These are phyloP conservation scores for Beauveria varroae DNA, from an alignment of 2,329 filamentous ascomycete genomes.

Conservation along the genomic window DNA sequence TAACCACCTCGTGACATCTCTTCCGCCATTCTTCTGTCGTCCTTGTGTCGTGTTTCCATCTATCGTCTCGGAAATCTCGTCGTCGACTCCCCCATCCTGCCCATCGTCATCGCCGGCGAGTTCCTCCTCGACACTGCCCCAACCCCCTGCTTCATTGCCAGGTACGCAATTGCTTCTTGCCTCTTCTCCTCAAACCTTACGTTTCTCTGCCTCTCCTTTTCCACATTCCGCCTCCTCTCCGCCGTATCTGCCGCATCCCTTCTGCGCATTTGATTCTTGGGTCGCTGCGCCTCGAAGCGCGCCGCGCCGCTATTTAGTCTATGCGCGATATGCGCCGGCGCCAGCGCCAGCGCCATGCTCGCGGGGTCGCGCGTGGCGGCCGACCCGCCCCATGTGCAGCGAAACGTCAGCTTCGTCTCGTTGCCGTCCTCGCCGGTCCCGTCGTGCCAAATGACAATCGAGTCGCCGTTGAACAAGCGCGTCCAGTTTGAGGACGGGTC, in stretches of 20 bases:
- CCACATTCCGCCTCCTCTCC: constrained; percentile 32
- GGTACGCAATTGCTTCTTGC: constrained; percentile 35
- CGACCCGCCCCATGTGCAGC: constrained; percentile 51
- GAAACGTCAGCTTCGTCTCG: constrained; percentile 42
- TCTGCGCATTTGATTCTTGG: constrained; percentile 30
- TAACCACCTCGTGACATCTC: too few relatives aligned
- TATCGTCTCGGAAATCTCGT: neutral
- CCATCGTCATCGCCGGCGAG: constrained; percentile 20
- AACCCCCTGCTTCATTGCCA: constrained; percentile 24
- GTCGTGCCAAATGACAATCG: constrained; percentile 58
- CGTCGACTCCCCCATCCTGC: neutral
- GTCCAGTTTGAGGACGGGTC: constrained; percentile 55
- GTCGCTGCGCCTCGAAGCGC: constrained; percentile 29
- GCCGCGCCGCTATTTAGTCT: constrained; percentile 42
- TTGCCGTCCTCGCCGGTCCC: constrained; percentile 34
- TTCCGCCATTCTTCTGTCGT: too few relatives aligned
- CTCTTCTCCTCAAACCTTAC: constrained; percentile 41
- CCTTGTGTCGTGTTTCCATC: neutral
- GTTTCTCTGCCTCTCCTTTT: constrained; percentile 42
- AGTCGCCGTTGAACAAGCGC: constrained; percentile 68
- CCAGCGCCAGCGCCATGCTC: constrained; percentile 23
- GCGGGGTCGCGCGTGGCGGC: constrained; percentile 27
- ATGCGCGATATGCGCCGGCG: constrained; percentile 31
- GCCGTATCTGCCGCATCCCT: constrained; percentile 39
- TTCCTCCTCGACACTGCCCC: constrained; percentile 18